Conservation (phyloP, 2,329 filamentous ascomycete genomes). For the Fusarium annulatum region DNA sequence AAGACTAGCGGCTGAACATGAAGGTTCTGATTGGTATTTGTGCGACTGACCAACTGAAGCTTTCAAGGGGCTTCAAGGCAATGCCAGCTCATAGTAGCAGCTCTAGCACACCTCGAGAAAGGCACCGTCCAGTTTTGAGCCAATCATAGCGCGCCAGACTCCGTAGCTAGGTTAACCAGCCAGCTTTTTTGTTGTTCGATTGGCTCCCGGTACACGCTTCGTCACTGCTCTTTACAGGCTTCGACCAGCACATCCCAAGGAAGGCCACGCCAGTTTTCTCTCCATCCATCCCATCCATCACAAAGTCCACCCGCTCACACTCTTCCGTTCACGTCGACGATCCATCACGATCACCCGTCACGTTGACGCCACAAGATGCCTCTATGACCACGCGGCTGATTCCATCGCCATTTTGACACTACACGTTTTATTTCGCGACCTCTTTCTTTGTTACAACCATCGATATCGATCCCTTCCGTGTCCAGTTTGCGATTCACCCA, state of each 20-base stretch:
- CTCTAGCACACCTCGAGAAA: conserved; percentile 31
- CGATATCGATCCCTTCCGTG: conserved; percentile 19
- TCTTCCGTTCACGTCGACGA: conserved; percentile 32
- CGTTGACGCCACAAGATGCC: conserved; percentile 43
- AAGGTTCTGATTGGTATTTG: conserved; percentile 23
- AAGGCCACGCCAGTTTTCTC: conserved; percentile 34
- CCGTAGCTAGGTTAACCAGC: conserved; percentile 38
- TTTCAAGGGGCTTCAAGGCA: conserved; percentile 34
- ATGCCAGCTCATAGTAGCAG: conserved; percentile 42
- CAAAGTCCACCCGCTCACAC: conserved; percentile 42
- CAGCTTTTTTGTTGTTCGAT: conserved; percentile 42
- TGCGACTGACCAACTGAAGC: conserved; percentile 15
- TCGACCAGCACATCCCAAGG: conserved; percentile 9
- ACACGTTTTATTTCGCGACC: conserved; percentile 23
- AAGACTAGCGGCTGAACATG: conserved; percentile 11
- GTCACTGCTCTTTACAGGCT: conserved; percentile 40
- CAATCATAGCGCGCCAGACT: conserved; percentile 37
- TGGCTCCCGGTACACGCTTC: conserved; percentile 44
- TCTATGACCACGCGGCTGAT: conserved; percentile 42
- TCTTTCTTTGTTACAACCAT: conserved; percentile 18
- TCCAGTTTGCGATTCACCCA: conserved; percentile 41
- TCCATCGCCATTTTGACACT: conserved; percentile 38
- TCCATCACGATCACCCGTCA: conserved; percentile 30
- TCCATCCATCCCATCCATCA: conserved; percentile 32
- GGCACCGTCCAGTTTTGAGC: not conserved